Percentiles rank a stretch among this genome's conserved stretches.
phyloP scores from a whole-genome alignment of 1,284 basidiomycete species.

The Ustilago trichophora region DNA sequence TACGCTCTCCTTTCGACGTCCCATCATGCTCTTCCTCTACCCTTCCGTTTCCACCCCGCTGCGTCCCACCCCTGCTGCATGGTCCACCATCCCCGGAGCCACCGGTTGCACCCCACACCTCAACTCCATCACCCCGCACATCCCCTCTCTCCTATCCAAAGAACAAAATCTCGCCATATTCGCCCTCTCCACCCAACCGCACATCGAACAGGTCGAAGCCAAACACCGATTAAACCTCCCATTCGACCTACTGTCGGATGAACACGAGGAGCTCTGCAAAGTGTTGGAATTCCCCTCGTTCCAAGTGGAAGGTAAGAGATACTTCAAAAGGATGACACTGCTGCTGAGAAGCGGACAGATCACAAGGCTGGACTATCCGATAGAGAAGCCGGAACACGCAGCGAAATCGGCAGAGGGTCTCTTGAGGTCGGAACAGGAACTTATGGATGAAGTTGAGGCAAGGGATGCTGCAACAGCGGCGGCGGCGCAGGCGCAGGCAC shows the following conservation, averaged over 20 bases:
- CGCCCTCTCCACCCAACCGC: conserved; percentile 49
- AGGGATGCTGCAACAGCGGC: conserved; percentile 35
- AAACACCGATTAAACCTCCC: conserved; percentile 22
- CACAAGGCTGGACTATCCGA: conserved; percentile 54
- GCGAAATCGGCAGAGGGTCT: conserved; percentile 43
- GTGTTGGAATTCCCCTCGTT: conserved; percentile 51
- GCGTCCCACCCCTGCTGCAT: conserved; percentile 10
- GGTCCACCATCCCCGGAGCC: conserved; percentile 34
- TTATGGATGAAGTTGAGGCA: conserved; percentile 40
- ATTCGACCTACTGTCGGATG: conserved; percentile 45
- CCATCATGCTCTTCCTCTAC: conserved; percentile 59
- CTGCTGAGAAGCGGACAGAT: conserved; percentile 57
- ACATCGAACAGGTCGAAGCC: conserved; percentile 29
- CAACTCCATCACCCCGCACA: conserved; percentile 21
- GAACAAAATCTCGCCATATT: conserved; percentile 50
- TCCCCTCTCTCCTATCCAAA: conserved; percentile 19
- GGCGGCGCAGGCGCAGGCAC: background rate
- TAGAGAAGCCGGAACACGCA: conserved; percentile 36
- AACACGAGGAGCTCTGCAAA: conserved; percentile 9
- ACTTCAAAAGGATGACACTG: conserved; percentile 48
- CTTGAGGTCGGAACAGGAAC: conserved; percentile 39
- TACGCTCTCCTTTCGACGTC: conserved; percentile 48
- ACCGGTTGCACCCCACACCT: conserved; percentile 46
- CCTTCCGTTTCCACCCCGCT: conserved; percentile 17
- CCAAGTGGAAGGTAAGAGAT: conserved; percentile 18